Percentiles rank a stretch among this genome's conserved stretches.
Conservation (phyloP, 83 land plant species). For the Larix sibirica region DNA sequence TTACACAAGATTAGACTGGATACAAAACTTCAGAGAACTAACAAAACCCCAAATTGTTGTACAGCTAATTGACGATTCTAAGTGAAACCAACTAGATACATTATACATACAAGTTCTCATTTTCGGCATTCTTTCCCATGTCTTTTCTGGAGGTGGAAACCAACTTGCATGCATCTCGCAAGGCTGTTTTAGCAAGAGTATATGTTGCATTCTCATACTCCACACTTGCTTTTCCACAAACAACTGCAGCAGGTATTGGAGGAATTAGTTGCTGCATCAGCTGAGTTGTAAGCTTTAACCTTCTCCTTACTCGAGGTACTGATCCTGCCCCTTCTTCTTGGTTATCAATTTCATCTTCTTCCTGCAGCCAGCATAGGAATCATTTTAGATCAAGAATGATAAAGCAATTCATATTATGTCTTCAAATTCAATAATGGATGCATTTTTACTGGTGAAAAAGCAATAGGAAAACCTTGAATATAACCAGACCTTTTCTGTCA, state of each 20-base stretch:
- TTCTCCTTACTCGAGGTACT: constrained; percentile 33
- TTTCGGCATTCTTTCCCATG: constrained; percentile 1
- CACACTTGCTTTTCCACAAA: constrained; percentile 36
- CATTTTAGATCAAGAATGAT: not conserved
- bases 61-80: not conserved
- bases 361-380: constrained; percentile 22
- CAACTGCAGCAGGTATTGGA: constrained; percentile 34
- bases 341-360: constrained; percentile 36
- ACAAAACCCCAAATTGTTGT: not conserved
- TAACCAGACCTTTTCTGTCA: constrained; percentile 53
- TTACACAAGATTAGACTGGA: not conserved
- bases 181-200: constrained; percentile 31
- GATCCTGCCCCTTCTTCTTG: constrained; percentile 30
- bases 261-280: constrained; percentile 66
- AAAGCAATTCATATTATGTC: not conserved
- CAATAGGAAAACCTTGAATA: not conserved
- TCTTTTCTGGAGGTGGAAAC: constrained; percentile 19
- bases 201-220: constrained; percentile 51
- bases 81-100: not conserved
- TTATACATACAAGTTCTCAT: constrained; percentile 38
- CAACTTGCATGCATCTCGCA: constrained; percentile 63
- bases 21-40: not conserved
- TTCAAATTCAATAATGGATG: too few species aligned
- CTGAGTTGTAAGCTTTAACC: constrained; percentile 63
- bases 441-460: not conserved